A percentile compares a stretch with the other conserved stretches of the same genome.
These are phyloP conservation scores for Paramecium bursaria DNA, from an alignment of 73 alveolate genomes.

Conservation along the genomic window DNA sequence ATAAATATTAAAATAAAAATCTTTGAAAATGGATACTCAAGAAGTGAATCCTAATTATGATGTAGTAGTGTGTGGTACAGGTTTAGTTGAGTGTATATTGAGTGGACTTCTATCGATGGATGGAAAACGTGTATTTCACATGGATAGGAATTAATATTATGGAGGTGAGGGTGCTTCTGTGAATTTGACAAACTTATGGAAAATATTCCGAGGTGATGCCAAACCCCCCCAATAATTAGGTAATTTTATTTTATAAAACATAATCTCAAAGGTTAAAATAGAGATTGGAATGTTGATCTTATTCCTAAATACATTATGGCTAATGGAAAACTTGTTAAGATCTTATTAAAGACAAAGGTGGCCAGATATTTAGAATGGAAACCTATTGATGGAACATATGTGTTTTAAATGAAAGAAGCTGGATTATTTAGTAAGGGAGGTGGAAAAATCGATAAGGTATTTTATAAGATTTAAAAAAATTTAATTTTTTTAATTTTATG, in stretches of 20 bases:
- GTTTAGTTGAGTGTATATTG: constrained; percentile 97
- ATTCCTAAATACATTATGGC: constrained; percentile 99
- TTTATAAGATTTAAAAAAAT: no score
- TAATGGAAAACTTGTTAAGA: constrained; percentile 94
- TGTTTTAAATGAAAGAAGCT: constrained; percentile 69
- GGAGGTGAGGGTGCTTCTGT: constrained; percentile 97
- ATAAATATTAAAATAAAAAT: no score
- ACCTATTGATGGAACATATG: constrained; percentile 76
- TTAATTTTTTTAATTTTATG: no score
- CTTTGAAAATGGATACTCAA: constrained; percentile 34
- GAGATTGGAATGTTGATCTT: constrained; percentile 98
- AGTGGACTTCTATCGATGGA: constrained; percentile 93
- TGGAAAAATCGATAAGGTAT: constrained; percentile 83
- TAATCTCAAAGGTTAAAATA: constrained; percentile 82
- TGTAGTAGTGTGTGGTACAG: constrained; percentile 97
- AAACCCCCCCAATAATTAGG: constrained; percentile 80
- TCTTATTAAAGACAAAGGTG: constrained; percentile 91
- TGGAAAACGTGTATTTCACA: constrained; percentile 92
- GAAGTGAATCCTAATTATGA: constrained; percentile 75
- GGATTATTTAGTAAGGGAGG: constrained; percentile 73
- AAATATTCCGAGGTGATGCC: constrained; percentile 86
- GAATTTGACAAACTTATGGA: constrained; percentile 97
- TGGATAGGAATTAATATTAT: constrained; percentile 96
- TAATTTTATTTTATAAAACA: constrained; percentile 30
- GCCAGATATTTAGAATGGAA: constrained; percentile 90